Conservation (phyloP, 768 basidiomycete genomes). For the Russula griseocarnosa region DNA sequence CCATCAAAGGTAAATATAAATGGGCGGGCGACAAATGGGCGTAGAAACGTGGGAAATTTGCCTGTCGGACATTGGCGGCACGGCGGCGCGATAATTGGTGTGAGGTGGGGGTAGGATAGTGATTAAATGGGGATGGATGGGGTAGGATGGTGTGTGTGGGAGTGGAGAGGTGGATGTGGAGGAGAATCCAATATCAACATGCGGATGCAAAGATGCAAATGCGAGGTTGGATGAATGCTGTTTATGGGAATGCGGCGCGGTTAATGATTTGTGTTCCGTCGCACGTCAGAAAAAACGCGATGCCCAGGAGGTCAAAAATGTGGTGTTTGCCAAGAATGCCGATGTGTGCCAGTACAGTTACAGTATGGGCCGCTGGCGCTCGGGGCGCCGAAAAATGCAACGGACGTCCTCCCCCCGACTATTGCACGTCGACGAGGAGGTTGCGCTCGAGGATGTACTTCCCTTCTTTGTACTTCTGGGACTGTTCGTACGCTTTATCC, state of each 20-base stretch:
- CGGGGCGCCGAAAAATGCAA: constrained; percentile 12
- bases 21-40: not conserved
- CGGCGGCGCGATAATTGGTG: constrained; percentile 3
- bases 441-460: constrained; percentile 97
- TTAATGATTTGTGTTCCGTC: constrained; percentile 19
- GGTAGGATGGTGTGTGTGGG: not conserved
- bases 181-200: constrained; percentile 24
- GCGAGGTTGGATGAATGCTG: constrained; percentile 23
- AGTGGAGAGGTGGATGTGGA: not conserved
- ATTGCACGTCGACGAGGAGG: constrained; percentile 83
- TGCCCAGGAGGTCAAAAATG: constrained; percentile 16
- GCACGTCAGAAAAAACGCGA: constrained; percentile 22
- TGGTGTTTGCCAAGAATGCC: constrained; percentile 20
- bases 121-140: not conserved
- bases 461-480: constrained; percentile 98
- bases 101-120: not conserved
- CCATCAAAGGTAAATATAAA: not conserved
- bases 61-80: constrained; percentile 6
- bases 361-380: too few relatives aligned
- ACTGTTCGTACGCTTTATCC: constrained; percentile 87
- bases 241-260: constrained; percentile 6
- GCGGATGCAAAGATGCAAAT: constrained; percentile 24
- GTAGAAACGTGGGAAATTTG: constrained; percentile 10
- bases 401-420: constrained; percentile 28
- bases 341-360: constrained; percentile 10